phyloP scores from a whole-genome alignment of 2,329 filamentous ascomycete genomes.

The Elsinoe necatrix region DNA sequence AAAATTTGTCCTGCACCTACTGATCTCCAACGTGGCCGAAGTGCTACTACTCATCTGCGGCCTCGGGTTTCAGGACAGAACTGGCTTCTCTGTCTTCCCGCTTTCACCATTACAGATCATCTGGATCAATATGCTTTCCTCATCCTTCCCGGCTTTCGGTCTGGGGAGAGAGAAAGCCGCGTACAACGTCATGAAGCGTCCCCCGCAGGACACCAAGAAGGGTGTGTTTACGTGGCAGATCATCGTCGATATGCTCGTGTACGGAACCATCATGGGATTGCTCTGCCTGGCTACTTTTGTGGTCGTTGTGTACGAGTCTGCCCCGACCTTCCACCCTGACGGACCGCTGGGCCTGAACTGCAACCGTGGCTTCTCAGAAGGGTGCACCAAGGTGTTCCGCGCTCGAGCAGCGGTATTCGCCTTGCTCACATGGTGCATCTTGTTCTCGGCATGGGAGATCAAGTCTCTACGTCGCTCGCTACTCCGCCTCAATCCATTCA shows the following conservation, averaged over 20 bases:
- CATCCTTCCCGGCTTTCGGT: conserved; percentile 40
- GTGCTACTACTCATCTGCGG: conserved; percentile 41
- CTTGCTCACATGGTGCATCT: conserved; percentile 37
- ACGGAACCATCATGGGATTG: conserved; percentile 39
- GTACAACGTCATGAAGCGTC: conserved; percentile 39
- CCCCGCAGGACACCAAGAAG: conserved; percentile 35
- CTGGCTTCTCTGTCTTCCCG: conserved; percentile 38
- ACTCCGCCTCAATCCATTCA: conserved; percentile 38
- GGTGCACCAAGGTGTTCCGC: conserved; percentile 37
- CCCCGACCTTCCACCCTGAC: conserved; percentile 21
- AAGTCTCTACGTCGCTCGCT: conserved; percentile 38
- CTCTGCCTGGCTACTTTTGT: conserved; percentile 39
- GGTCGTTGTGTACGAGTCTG: conserved; percentile 37
- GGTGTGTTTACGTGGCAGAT: conserved; percentile 41
- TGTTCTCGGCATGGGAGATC: conserved; percentile 42
- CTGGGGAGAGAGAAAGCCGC: conserved; percentile 40
- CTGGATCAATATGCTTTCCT: conserved; percentile 42
- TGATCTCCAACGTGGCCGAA: conserved; percentile 42
- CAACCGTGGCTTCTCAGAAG: conserved; percentile 37
- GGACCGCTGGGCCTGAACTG: conserved; percentile 37
- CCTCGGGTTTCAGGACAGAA: conserved; percentile 38
- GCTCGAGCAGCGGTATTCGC: conserved; percentile 39
- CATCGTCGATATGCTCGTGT: conserved; percentile 42
- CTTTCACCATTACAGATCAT: conserved; percentile 41
- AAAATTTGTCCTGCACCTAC: conserved; percentile 42